Base-by-base conservation (phyloP, 441 rosid genomes). In the Populus hybrid region DNA sequence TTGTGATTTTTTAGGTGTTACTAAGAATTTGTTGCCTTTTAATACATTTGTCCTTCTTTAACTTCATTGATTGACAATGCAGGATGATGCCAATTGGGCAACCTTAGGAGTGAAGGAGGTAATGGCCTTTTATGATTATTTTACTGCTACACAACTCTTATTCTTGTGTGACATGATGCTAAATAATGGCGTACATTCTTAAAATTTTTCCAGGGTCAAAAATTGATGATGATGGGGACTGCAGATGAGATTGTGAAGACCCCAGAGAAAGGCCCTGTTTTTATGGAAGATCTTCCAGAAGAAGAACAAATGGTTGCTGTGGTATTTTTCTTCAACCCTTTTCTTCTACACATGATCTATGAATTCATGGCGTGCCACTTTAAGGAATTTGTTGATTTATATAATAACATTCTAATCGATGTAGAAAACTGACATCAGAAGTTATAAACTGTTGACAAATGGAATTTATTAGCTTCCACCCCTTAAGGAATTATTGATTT, bases 81-180 rank as follows among this genome's bases (percentile, higher is more conserved):
- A 97, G 99, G 99, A 95, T 81, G 98, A 95, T 88, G 96, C 86
- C 11, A 98, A 95, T 85, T 97, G 99, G 99, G 82, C 91, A n/a
- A 82, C 88, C 4, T 73, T 95, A 77, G 98, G 97, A 80, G 90
- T 97, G 81, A 97, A 89, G 84, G 81, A 89, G 92, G 99, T 92
- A 78, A 77, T 67, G 23, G 16, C 30, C 69, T 82, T 34, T 78
- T 54, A 14, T 61, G 54, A 34, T 59, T 38, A 26, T 36, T 67
- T 70, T 79, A 42, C 66, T 16, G 24, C 21, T 20, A 21, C 71
- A 6, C 14, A n/a, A 61, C 28, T 64, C 32, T 64, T 68, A 10
- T 30, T 32, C 35, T 68, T 46, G 69, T 77, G 67, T 28, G 23
- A 61, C 59, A 40, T 68, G 66, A 72, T 75, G 50, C 61, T 35